Evolutionary conservation across 2,329 filamentous ascomycete species (phyloP).

Genomic region (Colletotrichum chlorophyti): DNA sequence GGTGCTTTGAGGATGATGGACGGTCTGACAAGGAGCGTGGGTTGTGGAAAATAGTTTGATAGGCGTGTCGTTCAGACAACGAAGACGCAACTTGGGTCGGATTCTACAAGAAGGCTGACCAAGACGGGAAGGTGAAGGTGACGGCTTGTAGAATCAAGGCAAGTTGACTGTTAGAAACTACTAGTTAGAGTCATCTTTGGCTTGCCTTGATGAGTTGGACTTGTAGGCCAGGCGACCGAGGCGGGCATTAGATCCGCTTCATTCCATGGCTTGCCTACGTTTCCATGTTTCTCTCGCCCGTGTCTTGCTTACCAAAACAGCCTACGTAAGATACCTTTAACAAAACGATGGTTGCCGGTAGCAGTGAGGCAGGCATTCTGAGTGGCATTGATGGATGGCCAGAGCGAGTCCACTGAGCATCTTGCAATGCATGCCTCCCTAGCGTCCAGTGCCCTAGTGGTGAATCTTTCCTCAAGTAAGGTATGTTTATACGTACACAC

Average conservation of each 20-base stretch:
- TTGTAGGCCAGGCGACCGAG: background rate
- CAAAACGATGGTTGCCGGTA: no score
- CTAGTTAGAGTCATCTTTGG: no score
- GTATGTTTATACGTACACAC: no score
- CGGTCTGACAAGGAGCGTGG: conserved; percentile 5
- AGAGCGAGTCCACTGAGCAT: background rate
- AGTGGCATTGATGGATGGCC: no score
- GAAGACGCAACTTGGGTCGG: no score
- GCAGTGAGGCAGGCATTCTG: no score
- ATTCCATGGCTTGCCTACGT: background rate
- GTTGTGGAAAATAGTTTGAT: background rate
- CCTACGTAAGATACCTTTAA: no score
- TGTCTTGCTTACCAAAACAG: background rate
- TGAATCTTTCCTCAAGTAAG: no score
- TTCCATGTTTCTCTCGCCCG: background rate
- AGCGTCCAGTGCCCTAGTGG: no score
- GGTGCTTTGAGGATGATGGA: background rate
- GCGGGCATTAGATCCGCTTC: background rate
- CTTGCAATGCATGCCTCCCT: background rate
- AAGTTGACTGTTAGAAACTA: no score
- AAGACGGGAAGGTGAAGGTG: background rate
- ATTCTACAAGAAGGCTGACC: background rate
- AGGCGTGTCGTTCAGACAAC: conserved; percentile 22
- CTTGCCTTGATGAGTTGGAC: no score
- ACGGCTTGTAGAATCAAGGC: no score